These are phyloP conservation scores for Pluteus cervinus DNA, from an alignment of 768 basidiomycete species.

Conservation along the genomic window DNA sequence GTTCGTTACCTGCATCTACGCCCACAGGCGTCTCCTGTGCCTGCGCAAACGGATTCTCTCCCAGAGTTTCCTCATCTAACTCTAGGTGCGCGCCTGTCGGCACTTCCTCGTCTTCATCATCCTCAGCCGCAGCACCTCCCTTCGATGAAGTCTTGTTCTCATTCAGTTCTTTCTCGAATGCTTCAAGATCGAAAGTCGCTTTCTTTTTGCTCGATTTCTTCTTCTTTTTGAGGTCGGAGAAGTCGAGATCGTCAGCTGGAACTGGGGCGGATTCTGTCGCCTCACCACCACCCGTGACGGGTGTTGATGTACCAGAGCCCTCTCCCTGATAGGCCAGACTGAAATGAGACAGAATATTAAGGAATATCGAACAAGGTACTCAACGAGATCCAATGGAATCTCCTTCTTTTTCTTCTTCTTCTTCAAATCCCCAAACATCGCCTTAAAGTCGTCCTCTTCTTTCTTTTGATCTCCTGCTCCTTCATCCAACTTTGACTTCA, in stretches of 20 bases:
- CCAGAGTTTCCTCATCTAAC: slow-evolving; percentile 78
- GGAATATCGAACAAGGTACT: slow-evolving; percentile 22
- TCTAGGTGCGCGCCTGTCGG: slow-evolving; percentile 62
- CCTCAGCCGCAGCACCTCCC: slow-evolving; percentile 43
- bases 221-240: slow-evolving; percentile 96
- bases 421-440: slow-evolving; percentile 85
- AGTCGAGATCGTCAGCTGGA: slow-evolving; percentile 78
- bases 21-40: slow-evolving; percentile 47
- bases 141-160: slow-evolving; percentile 58
- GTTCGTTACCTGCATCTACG: slow-evolving; percentile 71
- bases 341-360: slow-evolving; percentile 5
- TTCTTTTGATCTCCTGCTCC: slow-evolving; percentile 39
- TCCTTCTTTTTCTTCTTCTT: slow-evolving; percentile 95
- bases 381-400: slow-evolving; percentile 79
- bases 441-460: slow-evolving; percentile 71
- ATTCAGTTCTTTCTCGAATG: slow-evolving; percentile 89
- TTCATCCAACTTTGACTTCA: slow-evolving; percentile 45
- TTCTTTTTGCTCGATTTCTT: slow-evolving; percentile 88
- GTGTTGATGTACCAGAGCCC: slow-evolving; percentile 61
- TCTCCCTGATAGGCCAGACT: slow-evolving; percentile 41
- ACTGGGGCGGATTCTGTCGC: slow-evolving; percentile 38
- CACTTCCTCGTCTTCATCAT: slow-evolving; percentile 49
- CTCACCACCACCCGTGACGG: slow-evolving; percentile 34
- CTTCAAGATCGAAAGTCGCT: slow-evolving; percentile 82
- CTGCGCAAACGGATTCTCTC: slow-evolving; percentile 81